phyloP scores from a whole-genome alignment of 164 flowering plant genomes.

The Vitis amurensis region DNA sequence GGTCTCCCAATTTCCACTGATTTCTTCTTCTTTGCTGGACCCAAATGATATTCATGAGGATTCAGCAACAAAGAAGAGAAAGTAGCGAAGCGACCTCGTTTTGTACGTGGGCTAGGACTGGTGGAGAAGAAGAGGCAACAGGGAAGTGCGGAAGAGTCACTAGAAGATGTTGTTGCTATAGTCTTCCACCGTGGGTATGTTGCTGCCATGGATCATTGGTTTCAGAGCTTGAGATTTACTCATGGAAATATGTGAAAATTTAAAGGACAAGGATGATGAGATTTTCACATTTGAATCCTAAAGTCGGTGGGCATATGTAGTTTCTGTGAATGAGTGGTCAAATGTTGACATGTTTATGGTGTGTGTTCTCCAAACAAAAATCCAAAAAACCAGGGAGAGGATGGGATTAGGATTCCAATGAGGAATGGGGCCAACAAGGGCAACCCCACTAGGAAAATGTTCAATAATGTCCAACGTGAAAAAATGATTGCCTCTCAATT shows the following conservation, averaged over 20 bases:
- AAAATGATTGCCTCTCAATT: too few species aligned
- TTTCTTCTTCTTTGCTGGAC: neutral
- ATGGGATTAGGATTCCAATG: too few species aligned
- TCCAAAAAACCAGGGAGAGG: too few species aligned
- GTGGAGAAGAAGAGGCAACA: conserved; percentile 1
- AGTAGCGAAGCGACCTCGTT: neutral
- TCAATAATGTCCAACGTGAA: too few species aligned
- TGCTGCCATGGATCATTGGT: conserved; percentile 14
- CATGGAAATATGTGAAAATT: neutral
- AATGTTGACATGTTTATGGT: too few species aligned
- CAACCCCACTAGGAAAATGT: too few species aligned
- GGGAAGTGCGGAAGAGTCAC: neutral
- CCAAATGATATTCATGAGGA: neutral
- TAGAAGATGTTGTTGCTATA: neutral
- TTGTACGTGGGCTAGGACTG: neutral
- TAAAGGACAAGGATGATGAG: neutral
- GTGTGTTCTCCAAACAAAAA: too few species aligned
- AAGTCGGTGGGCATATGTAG: too few species aligned
- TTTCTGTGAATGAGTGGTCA: too few species aligned
- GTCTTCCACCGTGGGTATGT: conserved; percentile 4
- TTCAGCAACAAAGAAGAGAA: neutral
- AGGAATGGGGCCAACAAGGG: too few species aligned
- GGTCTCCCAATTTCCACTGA: neutral
- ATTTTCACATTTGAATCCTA: too few species aligned
- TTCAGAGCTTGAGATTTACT: neutral